A percentile compares a stretch with the other conserved stretches of the same genome.
Evolutionary conservation across 768 basidiomycete species (phyloP).

Genomic region (Termitomyces sp.): DNA sequence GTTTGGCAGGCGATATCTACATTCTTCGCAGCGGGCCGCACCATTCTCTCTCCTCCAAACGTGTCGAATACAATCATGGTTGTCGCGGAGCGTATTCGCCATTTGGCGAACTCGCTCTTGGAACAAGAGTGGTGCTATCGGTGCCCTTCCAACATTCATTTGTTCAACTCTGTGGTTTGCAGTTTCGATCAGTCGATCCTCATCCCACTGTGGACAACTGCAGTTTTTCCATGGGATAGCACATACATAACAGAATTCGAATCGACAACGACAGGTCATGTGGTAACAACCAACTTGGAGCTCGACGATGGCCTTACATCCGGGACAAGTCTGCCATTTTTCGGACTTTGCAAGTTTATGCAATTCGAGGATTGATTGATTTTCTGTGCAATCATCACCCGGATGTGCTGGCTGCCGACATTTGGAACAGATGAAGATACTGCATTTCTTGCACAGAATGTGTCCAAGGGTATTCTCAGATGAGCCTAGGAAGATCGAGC

Average conservation of each 20-base stretch:
- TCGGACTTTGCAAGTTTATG: slow-evolving; percentile 37
- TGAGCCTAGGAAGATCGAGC: slow-evolving; percentile 38
- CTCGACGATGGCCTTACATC: slow-evolving; percentile 52
- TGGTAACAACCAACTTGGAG: slow-evolving; percentile 56
- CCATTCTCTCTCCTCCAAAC: slow-evolving; percentile 42
- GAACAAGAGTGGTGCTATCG: slow-evolving; percentile 24
- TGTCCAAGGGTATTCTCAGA: slow-evolving; percentile 11
- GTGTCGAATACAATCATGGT: slow-evolving; percentile 48
- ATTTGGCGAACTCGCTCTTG: slow-evolving; percentile 26
- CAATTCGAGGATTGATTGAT: slow-evolving; percentile 36
- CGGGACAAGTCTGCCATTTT: slow-evolving; percentile 62
- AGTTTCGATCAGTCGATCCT: slow-evolving; percentile 29
- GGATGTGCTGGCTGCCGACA: slow-evolving; percentile 48
- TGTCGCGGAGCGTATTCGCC: slow-evolving; percentile 34
- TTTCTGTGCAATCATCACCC: slow-evolving; percentile 34
- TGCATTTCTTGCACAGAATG: slow-evolving; percentile 38
- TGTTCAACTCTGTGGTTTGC: slow-evolving; percentile 33
- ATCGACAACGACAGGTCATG: slow-evolving; percentile 55
- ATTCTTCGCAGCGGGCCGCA: slow-evolving; percentile 39
- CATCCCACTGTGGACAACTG: slow-evolving; percentile 61
- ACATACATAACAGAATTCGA: slow-evolving; percentile 65
- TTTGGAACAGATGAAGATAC: slow-evolving; percentile 32
- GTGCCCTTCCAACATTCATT: slow-evolving; percentile 19
- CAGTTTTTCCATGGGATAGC: slow-evolving; percentile 60
- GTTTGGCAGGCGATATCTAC: slow-evolving; percentile 18